A percentile compares a stretch with the other conserved stretches of the same genome.
These are phyloP conservation scores for Serendipita sp. DNA, from an alignment of 768 basidiomycete species.

Conservation along the genomic window DNA sequence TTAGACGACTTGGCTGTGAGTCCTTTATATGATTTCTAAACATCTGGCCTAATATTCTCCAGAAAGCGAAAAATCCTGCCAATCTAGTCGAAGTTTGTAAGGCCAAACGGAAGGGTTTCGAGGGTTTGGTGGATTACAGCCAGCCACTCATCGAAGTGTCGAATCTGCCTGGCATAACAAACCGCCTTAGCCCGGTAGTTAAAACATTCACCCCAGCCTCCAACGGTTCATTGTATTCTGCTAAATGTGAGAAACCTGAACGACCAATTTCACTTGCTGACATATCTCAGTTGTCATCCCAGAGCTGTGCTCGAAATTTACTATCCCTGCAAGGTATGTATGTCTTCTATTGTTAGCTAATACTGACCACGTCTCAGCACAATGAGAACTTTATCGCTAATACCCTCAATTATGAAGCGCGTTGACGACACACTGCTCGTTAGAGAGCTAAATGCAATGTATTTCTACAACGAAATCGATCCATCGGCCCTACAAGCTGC, in stretches of 20 bases:
- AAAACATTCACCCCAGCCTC: conserved; percentile 24
- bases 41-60: conserved; percentile 3
- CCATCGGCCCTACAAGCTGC: conserved; percentile 50
- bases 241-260: conserved; percentile 39
- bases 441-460: conserved; percentile 57
- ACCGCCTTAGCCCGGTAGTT: conserved; percentile 27
- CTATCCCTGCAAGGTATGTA: conserved; percentile 52
- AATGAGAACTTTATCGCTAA: conserved; percentile 46
- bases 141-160: conserved; percentile 63
- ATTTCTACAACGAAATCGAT: conserved; percentile 46
- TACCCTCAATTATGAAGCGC: conserved; percentile 59
- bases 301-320: conserved; percentile 59
- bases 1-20: conserved; percentile 48
- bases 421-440: conserved; percentile 62
- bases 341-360: not conserved
- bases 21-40: conserved; percentile 9
- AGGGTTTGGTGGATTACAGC: conserved; percentile 39
- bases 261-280: conserved; percentile 13
- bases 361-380: conserved; percentile 27
- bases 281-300: conserved; percentile 55
- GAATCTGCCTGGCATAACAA: conserved; percentile 33
- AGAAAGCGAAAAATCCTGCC: conserved; percentile 47
- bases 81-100: conserved; percentile 56
- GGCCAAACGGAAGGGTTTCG: conserved; percentile 42
- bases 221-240: conserved; percentile 24